Evolutionary conservation across 306 rosid species (phyloP).

Genomic region (Prosopis cineraria): DNA sequence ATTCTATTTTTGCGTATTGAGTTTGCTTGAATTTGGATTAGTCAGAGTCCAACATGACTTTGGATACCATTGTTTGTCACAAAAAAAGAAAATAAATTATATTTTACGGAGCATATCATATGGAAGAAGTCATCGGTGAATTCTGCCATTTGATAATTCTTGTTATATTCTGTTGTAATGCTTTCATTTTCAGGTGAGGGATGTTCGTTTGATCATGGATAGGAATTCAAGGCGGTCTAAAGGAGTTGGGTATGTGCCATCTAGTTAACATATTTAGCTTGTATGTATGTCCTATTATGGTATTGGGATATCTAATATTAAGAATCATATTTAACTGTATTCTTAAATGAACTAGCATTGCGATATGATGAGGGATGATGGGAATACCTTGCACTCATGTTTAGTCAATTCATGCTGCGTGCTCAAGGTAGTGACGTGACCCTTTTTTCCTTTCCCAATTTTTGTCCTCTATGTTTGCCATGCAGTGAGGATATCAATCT

Average conservation of each 20-base stretch:
- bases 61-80: not conserved
- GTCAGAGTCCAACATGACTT: not conserved
- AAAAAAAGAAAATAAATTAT: not conserved
- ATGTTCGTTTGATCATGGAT: constrained; percentile 98
- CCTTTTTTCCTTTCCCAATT: constrained; percentile 68
- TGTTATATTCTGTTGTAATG: constrained; percentile 18
- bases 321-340: constrained; percentile 97
- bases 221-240: constrained; percentile 98
- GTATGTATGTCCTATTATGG: constrained; percentile 55
- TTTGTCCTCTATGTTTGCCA: constrained; percentile 58
- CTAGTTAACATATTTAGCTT: constrained; percentile 34
- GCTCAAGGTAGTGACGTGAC: constrained; percentile 96
- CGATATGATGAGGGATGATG: constrained; percentile 99
- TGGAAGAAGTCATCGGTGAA: constrained; percentile 30
- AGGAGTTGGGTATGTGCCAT: constrained; percentile 97
- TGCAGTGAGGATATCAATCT: constrained; percentile 55
- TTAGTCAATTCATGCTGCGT: constrained; percentile 99
- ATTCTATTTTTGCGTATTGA: not conserved
- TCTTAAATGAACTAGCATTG: constrained; percentile 99
- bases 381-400: constrained; percentile 99
- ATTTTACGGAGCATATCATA: constrained; percentile 36
- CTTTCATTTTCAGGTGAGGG: constrained; percentile 78
- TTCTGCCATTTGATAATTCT: constrained; percentile 14
- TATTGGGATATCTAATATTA: constrained; percentile 67
- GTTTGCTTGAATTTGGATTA: not conserved